Evolutionary conservation across 805 yeast genomes (phyloP), one percentile per base, ranked within the genome.

Genomic region (Candida anglica): DNA sequence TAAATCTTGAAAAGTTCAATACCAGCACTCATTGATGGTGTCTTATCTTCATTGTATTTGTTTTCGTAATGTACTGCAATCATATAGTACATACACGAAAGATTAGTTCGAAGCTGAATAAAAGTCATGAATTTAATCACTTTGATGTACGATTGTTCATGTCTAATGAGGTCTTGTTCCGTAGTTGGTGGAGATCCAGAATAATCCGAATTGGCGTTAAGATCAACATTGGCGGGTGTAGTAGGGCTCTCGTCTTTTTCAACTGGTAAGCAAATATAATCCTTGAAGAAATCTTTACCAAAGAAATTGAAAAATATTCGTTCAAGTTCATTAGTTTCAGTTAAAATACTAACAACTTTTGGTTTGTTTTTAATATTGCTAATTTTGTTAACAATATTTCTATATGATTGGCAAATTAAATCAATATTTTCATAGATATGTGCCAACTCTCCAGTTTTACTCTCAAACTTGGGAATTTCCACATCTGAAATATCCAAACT

Each of bases 271-370:
- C 69, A 60, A 20, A 66, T 54, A 26, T 47, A 52, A 27, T 61
- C 69, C 26, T 55, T 52, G 47, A 66, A 66, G 37, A 64, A 66
- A 39, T 66, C 70, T 31, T 59, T 60, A 3, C 71, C 71, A 42
- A 65, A 66, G 24, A 51, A 50, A 7, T 62, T 52, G 27, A 54
- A 49, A 32, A 65, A 66, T 2, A 55, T 34, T 30, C 47, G 52
- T 35, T 66, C 73, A 30, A 66, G 46, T 23, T 49, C 47, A 34
- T 58, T 63, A 1, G 70, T 56, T 39, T 63, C 68, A 9, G 39
- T 30, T 24, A 66, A 46, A 1, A 66, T 42, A 19, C 62, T 69
- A 9, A 61, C 43, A 10, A 66, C 55, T 33, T 50, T 57, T 9
- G 71, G 68, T 25, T 55, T 49, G 4, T 43, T 33, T 13, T 32